Base-by-base conservation (phyloP, 2,329 filamentous ascomycete species). In the Aschersonia sp. region DNA sequence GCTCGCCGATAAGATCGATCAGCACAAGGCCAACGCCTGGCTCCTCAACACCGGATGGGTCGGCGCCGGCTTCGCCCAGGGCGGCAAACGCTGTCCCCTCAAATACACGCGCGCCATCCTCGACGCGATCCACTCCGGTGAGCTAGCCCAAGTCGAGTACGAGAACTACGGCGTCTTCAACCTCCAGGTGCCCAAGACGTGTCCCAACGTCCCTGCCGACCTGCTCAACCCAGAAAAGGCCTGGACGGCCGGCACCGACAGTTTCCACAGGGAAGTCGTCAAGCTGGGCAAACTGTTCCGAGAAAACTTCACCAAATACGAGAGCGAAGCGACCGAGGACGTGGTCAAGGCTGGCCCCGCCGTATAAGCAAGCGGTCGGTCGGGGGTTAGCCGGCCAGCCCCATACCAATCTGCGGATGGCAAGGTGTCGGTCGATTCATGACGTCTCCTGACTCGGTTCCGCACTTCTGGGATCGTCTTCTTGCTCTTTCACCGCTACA, bases 31-130 rank as follows among this genome's bases (percentile, higher is more conserved):
- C 70, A 94, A 95, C 66, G 92, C 91, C 59, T 98, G 92, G 92
- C 78, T 98, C 57, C 84, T 98, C 68, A 96, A 96, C 84, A 96
- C 89, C 60, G 89, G 89, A 59, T 96, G 89, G 89, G 89, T 94
- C 64, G 89, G 89, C 63, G 89, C 89, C 60, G 87, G 88, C 62
- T 86, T 85, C 61, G 81, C 84, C 60, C 92, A 89, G 61, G 91
- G 89, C 56, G 89, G 89, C 68, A 94, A 94, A 80, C 85, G 91
- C 58, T 97, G 91, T 80, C 91, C 91, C 41, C 79, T 97, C 66
- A 96, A 96, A 75, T 98, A 97, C 77, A 98, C 92, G 40, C 89
- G 92, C 61, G 91, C 92, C 60, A 97, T 98, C 66, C 82, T 98
- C 59, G 91, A 98, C 68, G 85, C 91, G 64, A 96, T 98, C 72